Base-by-base conservation (phyloP, 2,329 filamentous ascomycete species). In the Fusarium proliferatum region DNA sequence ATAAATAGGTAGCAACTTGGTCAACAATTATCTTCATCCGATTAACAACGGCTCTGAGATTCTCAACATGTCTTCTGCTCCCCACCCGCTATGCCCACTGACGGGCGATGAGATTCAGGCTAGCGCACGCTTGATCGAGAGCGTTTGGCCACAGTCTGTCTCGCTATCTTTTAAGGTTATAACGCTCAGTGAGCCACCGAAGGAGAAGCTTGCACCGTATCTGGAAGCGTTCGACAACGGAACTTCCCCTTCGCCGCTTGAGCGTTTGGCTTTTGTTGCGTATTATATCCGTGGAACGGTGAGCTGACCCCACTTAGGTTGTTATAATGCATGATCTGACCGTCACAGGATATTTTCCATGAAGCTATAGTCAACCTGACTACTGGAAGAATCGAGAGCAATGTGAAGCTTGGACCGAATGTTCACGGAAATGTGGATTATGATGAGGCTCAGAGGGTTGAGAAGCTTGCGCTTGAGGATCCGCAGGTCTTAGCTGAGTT, bases 101-200 rank as follows among this genome's bases (percentile, higher is more conserved):
- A 71, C 73, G 10, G 60, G 56, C 2, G 43, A 58, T 7, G 73
- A 75, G 61, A 75, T 75, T 12, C 60, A 71, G 21, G 41, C 70
- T 57, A 71, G 62, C 28, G 66, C 72, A 16, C 53, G 60, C 6
- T n/a, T 75, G 33, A 59, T 75, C 5, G 42, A 71, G 30, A 61
- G 49, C 2, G 53, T 61, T 5, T 75, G 73, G 73, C 72, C 73
- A 6, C 23, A 33, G 19, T 75, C 72, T 0, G 55, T 75, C 3
- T 65, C 66, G 5, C 41, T 75, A 42, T 71, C 61, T 6, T 75
- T 75, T 12, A 75, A 75, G 30, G 72, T 71, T 48, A 71, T 75
- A 33, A 75, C 73, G 21, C 61, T 75, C 13, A 73, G 64, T 7
- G 73, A 75, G 26, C 73, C 73, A 26, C 48, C 64, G 3, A 75